Evolutionary conservation across 228 moss, liverwort and hornwort genomes (phyloP), one percentile per base, ranked within the genome.

Genomic region (Sphagnum fallax): DNA sequence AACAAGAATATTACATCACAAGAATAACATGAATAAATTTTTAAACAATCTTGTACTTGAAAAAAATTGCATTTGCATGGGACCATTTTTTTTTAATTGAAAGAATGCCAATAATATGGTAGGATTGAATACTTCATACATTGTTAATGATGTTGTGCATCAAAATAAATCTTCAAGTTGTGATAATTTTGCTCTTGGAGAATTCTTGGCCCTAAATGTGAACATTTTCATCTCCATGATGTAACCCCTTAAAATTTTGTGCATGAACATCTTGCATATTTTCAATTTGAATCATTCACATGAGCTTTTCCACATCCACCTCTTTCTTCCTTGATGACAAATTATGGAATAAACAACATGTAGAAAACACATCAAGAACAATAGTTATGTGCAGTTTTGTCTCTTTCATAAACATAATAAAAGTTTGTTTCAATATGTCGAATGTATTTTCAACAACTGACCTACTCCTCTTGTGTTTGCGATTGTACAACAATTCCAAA

Each of bases 141-240:
- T 32, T 32, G 3, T 1, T 32, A 32, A 32, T 2, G 32, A 32
- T 32, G 32, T 32, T 32, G 32, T 3, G 3, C 0, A 32, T 0
- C 0, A 32, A 32, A 3, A 32, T 32, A 32, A 32, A 32, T 32
- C 3, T 32, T 1, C 32, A 32, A 16, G 6, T 18, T 64, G 16
- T 0, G 0, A 14, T 6, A 6, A 0, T 14, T 61, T 8, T 10
- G 11, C 0, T 7, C 6, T 5, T 5, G 0, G 0, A 61, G 4
- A 14, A 0, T 0, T 61, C 60, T 14, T 4, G 10, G 4, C 60
- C 60, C 5, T 10, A 64, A 32, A 32, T 0, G 5, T 64, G 63
- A 32, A 10, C 63, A 32, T 32, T 6, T 32, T 64, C 6, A 0
- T 18, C 2, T 64, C 10, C 63, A 10, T 64, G 6, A 6, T 18